Percentiles rank a stretch among this genome's conserved stretches.
Evolutionary conservation across 2,329 filamentous ascomycete genomes (phyloP).

Genomic region (Trichoderma koningiopsis): DNA sequence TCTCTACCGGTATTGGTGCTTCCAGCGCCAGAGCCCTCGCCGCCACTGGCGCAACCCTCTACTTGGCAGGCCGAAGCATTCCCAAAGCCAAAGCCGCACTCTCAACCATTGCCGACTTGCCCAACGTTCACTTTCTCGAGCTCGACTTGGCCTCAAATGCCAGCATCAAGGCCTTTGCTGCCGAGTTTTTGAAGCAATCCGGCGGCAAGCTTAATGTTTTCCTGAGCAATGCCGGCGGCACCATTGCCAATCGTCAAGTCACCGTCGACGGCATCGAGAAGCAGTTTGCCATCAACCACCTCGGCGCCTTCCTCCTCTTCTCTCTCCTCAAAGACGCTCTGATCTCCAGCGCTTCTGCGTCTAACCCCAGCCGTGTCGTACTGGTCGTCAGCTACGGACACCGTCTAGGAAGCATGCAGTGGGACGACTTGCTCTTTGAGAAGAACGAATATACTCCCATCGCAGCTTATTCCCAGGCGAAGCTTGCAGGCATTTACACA

Average conservation of each 20-base stretch:
- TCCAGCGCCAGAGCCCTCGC: conserved; percentile 47
- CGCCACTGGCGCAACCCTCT: conserved; percentile 37
- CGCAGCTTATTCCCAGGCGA: conserved; percentile 46
- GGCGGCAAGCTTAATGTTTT: conserved; percentile 31
- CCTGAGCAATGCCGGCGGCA: conserved; percentile 31
- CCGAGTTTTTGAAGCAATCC: conserved; percentile 26
- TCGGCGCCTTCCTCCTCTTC: conserved; percentile 57
- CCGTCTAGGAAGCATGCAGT: conserved; percentile 37
- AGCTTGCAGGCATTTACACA: conserved; percentile 44
- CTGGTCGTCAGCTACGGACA: conserved; percentile 36
- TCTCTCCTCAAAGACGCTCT: conserved; percentile 33
- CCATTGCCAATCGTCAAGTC: conserved; percentile 25
- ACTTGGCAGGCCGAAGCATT: conserved; percentile 29
- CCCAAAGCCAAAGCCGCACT: conserved; percentile 28
- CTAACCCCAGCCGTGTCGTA: conserved; percentile 19
- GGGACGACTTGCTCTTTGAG: conserved; percentile 41
- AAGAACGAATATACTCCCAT: neutral
- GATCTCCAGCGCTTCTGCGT: conserved; percentile 9
- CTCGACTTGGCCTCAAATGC: conserved; percentile 33
- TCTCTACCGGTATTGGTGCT: conserved; percentile 45
- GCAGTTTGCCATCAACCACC: conserved; percentile 57
- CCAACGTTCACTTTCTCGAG: conserved; percentile 26
- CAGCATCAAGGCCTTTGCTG: conserved; percentile 32
- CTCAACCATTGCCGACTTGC: conserved; percentile 21
- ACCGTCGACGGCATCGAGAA: conserved; percentile 34